These are phyloP conservation scores for Actinidia chinensis DNA, from an alignment of 179 eudicot species.

Conservation along the genomic window DNA sequence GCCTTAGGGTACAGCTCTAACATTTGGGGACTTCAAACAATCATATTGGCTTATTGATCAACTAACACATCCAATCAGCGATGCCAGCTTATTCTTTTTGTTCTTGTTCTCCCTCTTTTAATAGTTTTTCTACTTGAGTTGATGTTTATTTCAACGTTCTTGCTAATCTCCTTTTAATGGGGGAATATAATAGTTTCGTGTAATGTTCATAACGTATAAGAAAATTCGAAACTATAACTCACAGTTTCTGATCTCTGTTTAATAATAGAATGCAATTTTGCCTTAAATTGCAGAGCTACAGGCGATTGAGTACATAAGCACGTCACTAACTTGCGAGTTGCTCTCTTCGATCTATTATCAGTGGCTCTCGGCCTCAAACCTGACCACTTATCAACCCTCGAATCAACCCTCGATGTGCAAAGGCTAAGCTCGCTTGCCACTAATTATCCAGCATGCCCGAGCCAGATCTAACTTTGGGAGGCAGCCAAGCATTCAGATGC, in stretches of 20 bases:
- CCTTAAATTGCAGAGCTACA: constrained; percentile 3
- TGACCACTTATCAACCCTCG: neutral
- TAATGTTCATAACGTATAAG: neutral
- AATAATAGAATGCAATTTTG: neutral
- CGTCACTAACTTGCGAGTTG: neutral
- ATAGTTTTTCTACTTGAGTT: too few species aligned
- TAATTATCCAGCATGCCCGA: constrained; percentile 43
- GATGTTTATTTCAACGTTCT: neutral
- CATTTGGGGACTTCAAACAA: too few species aligned
- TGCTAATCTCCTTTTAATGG: neutral
- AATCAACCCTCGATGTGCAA: constrained; percentile 1
- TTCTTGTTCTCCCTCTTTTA: too few species aligned
- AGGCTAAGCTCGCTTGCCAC: constrained; percentile 8
- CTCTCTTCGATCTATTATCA: constrained; percentile 20
- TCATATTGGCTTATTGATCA: too few species aligned
- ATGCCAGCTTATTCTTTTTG: too few species aligned
- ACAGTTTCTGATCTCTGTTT: neutral
- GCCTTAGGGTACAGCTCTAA: too few species aligned
- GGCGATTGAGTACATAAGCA: constrained; percentile 12
- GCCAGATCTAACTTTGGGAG: constrained; percentile 32
- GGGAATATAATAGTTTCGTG: neutral
- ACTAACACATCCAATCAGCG: too few species aligned
- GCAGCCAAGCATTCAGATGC: constrained; percentile 30
- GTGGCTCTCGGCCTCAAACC: constrained; percentile 21
- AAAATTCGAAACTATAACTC: neutral